Evolutionary conservation across 768 basidiomycete genomes (phyloP).

Genomic region (Podaxis mareebaensis): DNA sequence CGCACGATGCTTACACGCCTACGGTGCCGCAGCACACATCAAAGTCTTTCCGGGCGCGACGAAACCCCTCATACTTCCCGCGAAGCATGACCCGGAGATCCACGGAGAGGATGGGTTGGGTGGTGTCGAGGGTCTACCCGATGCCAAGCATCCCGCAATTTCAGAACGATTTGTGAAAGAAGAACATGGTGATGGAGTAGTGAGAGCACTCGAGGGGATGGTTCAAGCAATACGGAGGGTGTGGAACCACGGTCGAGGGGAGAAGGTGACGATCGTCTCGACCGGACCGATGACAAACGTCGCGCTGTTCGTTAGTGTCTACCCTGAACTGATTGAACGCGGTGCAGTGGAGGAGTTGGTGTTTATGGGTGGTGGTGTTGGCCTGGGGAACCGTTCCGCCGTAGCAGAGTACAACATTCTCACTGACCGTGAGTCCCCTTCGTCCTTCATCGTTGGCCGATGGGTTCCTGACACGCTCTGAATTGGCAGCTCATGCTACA

Average conservation of each 20-base stretch:
- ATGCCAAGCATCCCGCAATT: constrained; percentile 47
- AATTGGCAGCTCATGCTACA: constrained; percentile 66
- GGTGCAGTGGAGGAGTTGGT: constrained; percentile 66
- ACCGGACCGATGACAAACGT: constrained; percentile 87
- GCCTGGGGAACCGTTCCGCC: constrained; percentile 77
- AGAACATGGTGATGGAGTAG: constrained; percentile 35
- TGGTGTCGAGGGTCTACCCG: constrained; percentile 78
- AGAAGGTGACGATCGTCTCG: constrained; percentile 69
- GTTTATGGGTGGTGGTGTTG: constrained; percentile 92
- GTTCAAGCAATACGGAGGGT: constrained; percentile 48
- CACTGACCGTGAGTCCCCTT: constrained; percentile 68
- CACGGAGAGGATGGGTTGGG: constrained; percentile 84
- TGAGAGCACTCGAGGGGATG: constrained; percentile 73
- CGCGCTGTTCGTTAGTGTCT: constrained; percentile 61
- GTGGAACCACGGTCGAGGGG: constrained; percentile 60
- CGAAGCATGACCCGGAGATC: constrained; percentile 71
- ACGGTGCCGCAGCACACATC: constrained; percentile 58
- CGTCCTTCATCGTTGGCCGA: background rate
- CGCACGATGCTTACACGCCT: constrained; percentile 73
- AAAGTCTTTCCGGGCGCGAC: constrained; percentile 70
- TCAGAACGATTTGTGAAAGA: constrained; percentile 46
- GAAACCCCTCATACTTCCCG: constrained; percentile 65
- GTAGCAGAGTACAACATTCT: constrained; percentile 84
- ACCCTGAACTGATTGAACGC: constrained; percentile 45
- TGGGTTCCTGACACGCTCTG: background rate